Percentiles rank a stretch among this genome's conserved stretches.
Conservation (phyloP, 2,329 filamentous ascomycete species). For the Xylogone sp. region DNA sequence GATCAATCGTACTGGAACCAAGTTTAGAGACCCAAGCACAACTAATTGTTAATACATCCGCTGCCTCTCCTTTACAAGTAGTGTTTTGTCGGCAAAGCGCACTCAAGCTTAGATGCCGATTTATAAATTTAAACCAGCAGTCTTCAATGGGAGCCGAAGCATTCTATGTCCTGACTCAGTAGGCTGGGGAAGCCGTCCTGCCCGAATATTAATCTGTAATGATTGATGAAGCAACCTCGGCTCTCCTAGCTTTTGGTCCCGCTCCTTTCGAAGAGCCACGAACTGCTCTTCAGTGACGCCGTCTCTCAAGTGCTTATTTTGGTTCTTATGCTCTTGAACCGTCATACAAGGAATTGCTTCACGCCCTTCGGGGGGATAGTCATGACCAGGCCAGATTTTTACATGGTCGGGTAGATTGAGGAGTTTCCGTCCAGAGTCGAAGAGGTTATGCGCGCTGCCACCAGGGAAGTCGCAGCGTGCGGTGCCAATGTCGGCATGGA, state of each 20-base stretch:
- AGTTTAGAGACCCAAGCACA: too few species aligned
- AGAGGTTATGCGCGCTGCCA: constrained; percentile 41
- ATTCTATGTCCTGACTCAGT: neutral
- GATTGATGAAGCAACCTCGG: constrained; percentile 46
- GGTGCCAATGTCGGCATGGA: constrained; percentile 45
- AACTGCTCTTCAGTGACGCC: constrained; percentile 39
- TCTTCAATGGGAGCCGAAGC: constrained; percentile 12
- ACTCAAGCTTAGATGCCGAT: too few species aligned
- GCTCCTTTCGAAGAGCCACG: constrained; percentile 35
- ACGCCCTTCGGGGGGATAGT: constrained; percentile 39
- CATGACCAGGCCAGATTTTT: constrained; percentile 51
- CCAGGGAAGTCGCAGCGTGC: constrained; percentile 52
- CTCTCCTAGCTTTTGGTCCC: constrained; percentile 38
- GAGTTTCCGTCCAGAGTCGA: constrained; percentile 37
- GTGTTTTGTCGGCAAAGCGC: too few species aligned
- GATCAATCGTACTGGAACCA: too few species aligned
- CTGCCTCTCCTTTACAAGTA: too few species aligned
- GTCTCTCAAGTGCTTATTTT: constrained; percentile 46
- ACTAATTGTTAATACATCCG: too few species aligned
- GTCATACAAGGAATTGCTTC: constrained; percentile 35
- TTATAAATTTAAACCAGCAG: too few species aligned
- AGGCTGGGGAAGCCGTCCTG: constrained; percentile 23
- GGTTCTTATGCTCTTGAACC: constrained; percentile 38
- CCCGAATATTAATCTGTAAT: constrained; percentile 49
- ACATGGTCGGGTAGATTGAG: constrained; percentile 37